phyloP scores from a whole-genome alignment of 371 early-diverging fungal genomes.

The Lichtheimia ornata region DNA sequence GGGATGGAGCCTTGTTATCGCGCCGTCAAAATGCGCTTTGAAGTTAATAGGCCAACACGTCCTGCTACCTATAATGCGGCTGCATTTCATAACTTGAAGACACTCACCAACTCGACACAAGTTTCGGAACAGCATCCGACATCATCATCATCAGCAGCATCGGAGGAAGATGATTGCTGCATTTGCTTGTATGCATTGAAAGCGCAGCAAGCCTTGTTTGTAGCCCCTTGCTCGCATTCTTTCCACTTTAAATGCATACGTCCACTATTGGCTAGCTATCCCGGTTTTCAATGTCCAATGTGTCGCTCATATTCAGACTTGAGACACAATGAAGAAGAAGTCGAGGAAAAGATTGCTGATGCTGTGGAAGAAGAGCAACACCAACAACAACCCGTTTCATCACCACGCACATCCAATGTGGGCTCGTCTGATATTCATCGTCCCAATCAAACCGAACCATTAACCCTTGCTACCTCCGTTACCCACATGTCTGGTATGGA shows the following conservation, averaged over 20 bases:
- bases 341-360: slow-evolving; percentile 45
- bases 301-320: slow-evolving; percentile 93
- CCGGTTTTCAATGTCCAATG: slow-evolving; percentile 91
- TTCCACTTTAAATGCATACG: slow-evolving; percentile 94
- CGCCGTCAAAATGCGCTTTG: slow-evolving; percentile 81
- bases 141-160: background rate
- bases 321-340: slow-evolving; percentile 79
- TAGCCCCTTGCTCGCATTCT: slow-evolving; percentile 93
- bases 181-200: slow-evolving; percentile 90
- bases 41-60: slow-evolving; percentile 61
- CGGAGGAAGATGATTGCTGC: slow-evolving; percentile 77
- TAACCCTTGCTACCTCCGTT: background rate
- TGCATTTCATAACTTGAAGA: slow-evolving; percentile 31
- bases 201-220: slow-evolving; percentile 90
- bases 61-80: slow-evolving; percentile 25
- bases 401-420: background rate
- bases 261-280: slow-evolving; percentile 67
- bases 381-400: background rate
- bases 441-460: background rate
- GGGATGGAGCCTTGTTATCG: slow-evolving; percentile 68
- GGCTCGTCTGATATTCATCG: background rate
- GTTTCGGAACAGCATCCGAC: background rate
- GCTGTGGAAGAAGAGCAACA: background rate
- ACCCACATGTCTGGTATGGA: background rate
- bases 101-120: slow-evolving; percentile 4